phyloP scores from a whole-genome alignment of 495 filamentous ascomycete genomes.

The Tuber indicum region DNA sequence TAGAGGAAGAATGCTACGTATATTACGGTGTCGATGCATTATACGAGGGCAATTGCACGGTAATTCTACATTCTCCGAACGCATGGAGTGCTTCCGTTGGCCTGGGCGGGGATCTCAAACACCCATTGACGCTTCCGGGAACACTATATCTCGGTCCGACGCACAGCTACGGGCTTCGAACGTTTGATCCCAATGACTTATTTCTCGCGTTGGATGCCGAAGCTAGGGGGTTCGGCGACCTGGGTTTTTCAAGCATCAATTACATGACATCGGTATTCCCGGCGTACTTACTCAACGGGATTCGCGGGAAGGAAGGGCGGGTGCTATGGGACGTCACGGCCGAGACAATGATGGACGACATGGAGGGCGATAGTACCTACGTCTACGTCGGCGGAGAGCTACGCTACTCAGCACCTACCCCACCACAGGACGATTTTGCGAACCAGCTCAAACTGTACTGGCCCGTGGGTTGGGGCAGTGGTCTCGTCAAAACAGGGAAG shows the following conservation, averaged over 20 bases:
- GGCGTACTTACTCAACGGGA: not conserved
- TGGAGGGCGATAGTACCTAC: not conserved
- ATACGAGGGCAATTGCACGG: not conserved
- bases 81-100: conserved; percentile 1
- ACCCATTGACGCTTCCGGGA: conserved; percentile 1
- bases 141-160: not conserved
- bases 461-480: not conserved
- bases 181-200: not conserved
- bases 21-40: not conserved
- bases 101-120: not conserved
- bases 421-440: not conserved
- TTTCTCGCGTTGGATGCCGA: not conserved
- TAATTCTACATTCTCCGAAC: not conserved
- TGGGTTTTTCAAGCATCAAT: not conserved
- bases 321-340: conserved; percentile 3
- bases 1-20: not conserved
- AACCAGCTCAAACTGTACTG: not conserved
- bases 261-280: conserved; percentile 1
- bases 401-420: not conserved
- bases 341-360: not conserved
- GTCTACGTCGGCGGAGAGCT: not conserved
- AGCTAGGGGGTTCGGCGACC: not conserved
- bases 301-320: conserved; percentile 2
- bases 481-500: not conserved
- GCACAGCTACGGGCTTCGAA: not conserved